Base-by-base conservation (phyloP, 345 rosid species). In the Bruguiera gymnorhiza region DNA sequence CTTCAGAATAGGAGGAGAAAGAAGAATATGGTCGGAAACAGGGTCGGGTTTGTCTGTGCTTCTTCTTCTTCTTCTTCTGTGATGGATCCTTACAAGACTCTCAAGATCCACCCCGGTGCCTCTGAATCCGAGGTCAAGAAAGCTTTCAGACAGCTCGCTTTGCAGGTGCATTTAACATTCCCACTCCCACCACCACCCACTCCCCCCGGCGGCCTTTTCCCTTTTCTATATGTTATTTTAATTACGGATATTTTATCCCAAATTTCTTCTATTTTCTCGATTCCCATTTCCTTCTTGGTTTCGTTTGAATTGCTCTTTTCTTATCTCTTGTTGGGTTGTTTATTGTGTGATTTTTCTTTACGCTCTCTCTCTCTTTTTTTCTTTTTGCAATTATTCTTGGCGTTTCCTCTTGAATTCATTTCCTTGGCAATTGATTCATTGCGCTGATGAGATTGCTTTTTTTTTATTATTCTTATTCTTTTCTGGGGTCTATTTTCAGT, bases 71-170 rank as follows among this genome's bases (percentile, higher is more conserved):
- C 82, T 5, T 78, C 87, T 39, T 82, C 86, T n/a, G 82, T 83
- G 0, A 71, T 70, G 76, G 97, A 95, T 80, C 92, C 96, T 0
- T 92, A 86, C 62, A 83, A 83, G 62, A 88, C 92, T 0, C 87
- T 95, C 19, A 78, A 72, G 87, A 81, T 95, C 83, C 85, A 81
- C 56, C 97, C 82, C 32, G 88, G 81, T 63, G 96, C 97, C 7
- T 86, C 96, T 37, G 96, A 88, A 81, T 86, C 85, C 52, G 96
- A 95, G 84, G 91, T 95, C 81, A 89, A 81, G 79, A 87, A 83
- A 65, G 99, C 99, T 50, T 95, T 95, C 75, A 76, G 97, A 55
- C 78, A 78, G 67, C 99, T 95, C 39, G 97, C 93, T 9, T 72
- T 88, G 73, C 84, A 89, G 98, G 97, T 94, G 10, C 51, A 27